These are phyloP conservation scores for Termitomyces sp. DNA, from an alignment of 768 basidiomycete species.

Conservation along the genomic window DNA sequence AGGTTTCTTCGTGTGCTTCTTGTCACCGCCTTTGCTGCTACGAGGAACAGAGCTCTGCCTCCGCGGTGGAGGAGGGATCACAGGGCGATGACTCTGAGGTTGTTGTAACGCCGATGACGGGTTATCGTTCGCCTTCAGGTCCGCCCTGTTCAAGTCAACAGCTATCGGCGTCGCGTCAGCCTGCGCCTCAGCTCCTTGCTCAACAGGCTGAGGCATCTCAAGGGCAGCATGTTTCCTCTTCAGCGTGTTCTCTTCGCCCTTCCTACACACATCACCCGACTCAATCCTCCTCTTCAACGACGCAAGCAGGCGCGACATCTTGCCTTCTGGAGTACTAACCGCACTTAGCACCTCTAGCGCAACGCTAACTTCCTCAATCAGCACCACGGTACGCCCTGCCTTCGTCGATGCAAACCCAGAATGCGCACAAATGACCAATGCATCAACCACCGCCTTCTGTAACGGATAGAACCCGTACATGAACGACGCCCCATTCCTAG, in stretches of 20 bases:
- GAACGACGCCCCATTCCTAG: slow-evolving; percentile 29
- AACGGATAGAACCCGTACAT: slow-evolving; percentile 51
- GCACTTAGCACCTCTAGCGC: slow-evolving; percentile 23
- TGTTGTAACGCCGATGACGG: neutral
- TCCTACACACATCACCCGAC: slow-evolving; percentile 13
- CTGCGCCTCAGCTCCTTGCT: neutral
- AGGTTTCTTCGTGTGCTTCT: slow-evolving; percentile 38
- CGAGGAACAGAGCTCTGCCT: neutral
- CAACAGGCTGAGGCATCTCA: neutral
- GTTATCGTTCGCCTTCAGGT: neutral
- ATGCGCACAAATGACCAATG: slow-evolving; percentile 62
- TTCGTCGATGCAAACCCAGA: slow-evolving; percentile 46
- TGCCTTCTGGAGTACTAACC: slow-evolving; percentile 12
- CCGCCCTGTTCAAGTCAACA: neutral
- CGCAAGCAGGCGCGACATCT: slow-evolving; percentile 22
- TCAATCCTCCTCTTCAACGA: slow-evolving; percentile 22
- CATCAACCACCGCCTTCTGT: slow-evolving; percentile 60
- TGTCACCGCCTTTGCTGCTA: slow-evolving; percentile 26
- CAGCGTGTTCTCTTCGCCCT: slow-evolving; percentile 17
- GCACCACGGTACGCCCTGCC: slow-evolving; percentile 7
- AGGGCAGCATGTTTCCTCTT: slow-evolving; percentile 28
- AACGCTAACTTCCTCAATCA: slow-evolving; percentile 22
- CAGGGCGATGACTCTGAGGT: slow-evolving; percentile 3
- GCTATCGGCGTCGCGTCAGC: neutral
- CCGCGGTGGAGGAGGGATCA: neutral